Evolutionary conservation across 2,329 filamentous ascomycete genomes (phyloP).

Genomic region (Xylariaceae sp.): DNA sequence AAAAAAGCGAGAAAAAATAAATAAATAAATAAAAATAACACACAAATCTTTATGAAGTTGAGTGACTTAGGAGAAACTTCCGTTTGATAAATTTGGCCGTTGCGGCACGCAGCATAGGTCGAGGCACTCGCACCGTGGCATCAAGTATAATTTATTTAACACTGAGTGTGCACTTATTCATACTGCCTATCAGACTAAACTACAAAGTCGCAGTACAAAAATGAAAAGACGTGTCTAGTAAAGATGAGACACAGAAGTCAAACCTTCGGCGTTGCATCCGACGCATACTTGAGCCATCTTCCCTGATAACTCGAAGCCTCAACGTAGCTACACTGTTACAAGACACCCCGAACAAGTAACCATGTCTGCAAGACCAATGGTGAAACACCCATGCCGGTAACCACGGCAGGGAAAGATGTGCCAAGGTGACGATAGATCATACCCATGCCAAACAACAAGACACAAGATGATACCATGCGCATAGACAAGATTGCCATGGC

Average conservation of each 20-base stretch:
- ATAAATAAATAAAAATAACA: background rate
- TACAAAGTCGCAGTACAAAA: slow-evolving; percentile 24
- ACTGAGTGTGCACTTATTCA: slow-evolving; percentile 23
- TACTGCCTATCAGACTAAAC: slow-evolving; percentile 27
- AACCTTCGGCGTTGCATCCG: slow-evolving; percentile 16
- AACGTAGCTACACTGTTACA: slow-evolving; percentile 19
- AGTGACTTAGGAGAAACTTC: no score
- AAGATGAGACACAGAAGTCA: slow-evolving; percentile 25
- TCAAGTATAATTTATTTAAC: slow-evolving; percentile 6
- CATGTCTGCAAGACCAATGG: slow-evolving; percentile 19
- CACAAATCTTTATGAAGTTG: no score
- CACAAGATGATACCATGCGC: slow-evolving; percentile 22
- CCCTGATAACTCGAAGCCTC: slow-evolving; percentile 21
- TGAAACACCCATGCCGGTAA: slow-evolving; percentile 17
- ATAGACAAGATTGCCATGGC: slow-evolving; percentile 18
- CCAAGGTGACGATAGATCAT: slow-evolving; percentile 26
- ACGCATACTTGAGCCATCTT: slow-evolving; percentile 25
- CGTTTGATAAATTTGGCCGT: no score
- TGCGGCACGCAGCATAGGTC: no score
- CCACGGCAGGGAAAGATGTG: slow-evolving; percentile 21
- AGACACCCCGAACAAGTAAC: slow-evolving; percentile 20
- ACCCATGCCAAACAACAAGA: slow-evolving; percentile 26
- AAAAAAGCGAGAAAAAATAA: background rate
- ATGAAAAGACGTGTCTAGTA: slow-evolving; percentile 27
- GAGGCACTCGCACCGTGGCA: no score